phyloP scores from a whole-genome alignment of 768 basidiomycete genomes.

The Collybia sp. region DNA sequence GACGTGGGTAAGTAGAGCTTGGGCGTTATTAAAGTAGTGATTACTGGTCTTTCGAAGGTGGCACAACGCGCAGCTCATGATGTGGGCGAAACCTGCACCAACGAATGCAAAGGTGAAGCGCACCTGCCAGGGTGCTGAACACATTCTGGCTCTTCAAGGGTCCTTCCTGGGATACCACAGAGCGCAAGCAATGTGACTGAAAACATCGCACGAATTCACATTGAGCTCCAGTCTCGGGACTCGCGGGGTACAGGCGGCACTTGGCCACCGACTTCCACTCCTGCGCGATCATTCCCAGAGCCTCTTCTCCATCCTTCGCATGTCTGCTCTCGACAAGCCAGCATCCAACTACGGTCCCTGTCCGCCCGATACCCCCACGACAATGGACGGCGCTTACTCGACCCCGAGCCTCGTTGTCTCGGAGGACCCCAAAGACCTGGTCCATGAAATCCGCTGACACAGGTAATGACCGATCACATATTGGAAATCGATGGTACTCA shows the following conservation, averaged over 20 bases:
- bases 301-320: conserved; percentile 60
- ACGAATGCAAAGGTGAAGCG: too few species aligned
- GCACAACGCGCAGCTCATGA: too few species aligned
- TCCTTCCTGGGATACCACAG: conserved; percentile 1
- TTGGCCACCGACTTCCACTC: conserved; percentile 79
- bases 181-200: conserved; percentile 14
- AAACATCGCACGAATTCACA: conserved; percentile 72
- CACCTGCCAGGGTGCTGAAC: too few species aligned
- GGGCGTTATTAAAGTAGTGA: too few species aligned
- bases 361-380: conserved; percentile 73
- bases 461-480: conserved; percentile 68
- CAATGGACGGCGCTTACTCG: conserved; percentile 74
- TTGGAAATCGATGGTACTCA: conserved; percentile 77
- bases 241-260: conserved; percentile 68
- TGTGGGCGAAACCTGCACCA: too few species aligned
- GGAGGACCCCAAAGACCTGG: conserved; percentile 50
- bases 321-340: conserved; percentile 69
- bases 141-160: neutral
- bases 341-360: conserved; percentile 61
- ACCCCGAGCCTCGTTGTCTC: conserved; percentile 54
- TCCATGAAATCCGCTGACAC: conserved; percentile 55
- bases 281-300: conserved; percentile 56
- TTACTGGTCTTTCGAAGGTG: too few species aligned
- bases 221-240: conserved; percentile 77
- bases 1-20: too few species aligned